These are phyloP conservation scores for Magnaporthiopsis poae DNA, from an alignment of 2,329 filamentous ascomycete species.

Conservation along the genomic window DNA sequence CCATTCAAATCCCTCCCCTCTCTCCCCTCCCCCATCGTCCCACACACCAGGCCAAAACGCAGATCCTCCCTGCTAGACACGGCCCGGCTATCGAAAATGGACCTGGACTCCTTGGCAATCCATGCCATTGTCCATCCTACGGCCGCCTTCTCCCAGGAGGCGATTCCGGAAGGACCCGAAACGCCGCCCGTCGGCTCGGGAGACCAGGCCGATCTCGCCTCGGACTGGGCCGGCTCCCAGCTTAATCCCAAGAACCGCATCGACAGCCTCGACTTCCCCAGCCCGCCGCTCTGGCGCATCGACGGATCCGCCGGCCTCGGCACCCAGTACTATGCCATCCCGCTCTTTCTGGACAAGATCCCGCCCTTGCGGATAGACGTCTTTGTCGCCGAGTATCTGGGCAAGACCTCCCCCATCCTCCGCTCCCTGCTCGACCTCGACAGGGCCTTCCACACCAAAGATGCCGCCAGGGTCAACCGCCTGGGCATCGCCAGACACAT, in stretches of 20 bases:
- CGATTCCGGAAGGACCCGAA: not conserved
- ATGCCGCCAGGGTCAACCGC: slow-evolving; percentile 34
- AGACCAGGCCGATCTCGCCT: not conserved
- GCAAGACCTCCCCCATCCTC: slow-evolving; percentile 28
- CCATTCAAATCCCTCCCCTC: not conserved
- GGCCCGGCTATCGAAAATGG: slow-evolving; percentile 29
- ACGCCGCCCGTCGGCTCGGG: not conserved
- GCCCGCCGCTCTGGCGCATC: slow-evolving; percentile 43
- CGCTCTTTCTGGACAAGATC: slow-evolving; percentile 36
- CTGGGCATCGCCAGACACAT: slow-evolving; percentile 46
- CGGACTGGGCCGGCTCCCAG: slow-evolving; percentile 36
- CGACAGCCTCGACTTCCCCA: slow-evolving; percentile 40
- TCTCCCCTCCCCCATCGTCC: not conserved
- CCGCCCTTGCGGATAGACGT: slow-evolving; percentile 48
- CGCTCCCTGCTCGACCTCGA: slow-evolving; percentile 39
- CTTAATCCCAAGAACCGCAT: slow-evolving; percentile 54
- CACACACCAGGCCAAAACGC: not conserved
- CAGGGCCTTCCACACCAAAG: slow-evolving; percentile 46
- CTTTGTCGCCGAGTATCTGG: slow-evolving; percentile 42
- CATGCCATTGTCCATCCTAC: slow-evolving; percentile 50
- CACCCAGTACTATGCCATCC: slow-evolving; percentile 47
- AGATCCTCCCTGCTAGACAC: not conserved
- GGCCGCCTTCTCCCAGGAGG: slow-evolving; percentile 33
- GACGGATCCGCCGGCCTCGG: slow-evolving; percentile 49
- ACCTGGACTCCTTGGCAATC: slow-evolving; percentile 42